phyloP scores from a whole-genome alignment of 331 rosid genomes.

The Malus hybrid region DNA sequence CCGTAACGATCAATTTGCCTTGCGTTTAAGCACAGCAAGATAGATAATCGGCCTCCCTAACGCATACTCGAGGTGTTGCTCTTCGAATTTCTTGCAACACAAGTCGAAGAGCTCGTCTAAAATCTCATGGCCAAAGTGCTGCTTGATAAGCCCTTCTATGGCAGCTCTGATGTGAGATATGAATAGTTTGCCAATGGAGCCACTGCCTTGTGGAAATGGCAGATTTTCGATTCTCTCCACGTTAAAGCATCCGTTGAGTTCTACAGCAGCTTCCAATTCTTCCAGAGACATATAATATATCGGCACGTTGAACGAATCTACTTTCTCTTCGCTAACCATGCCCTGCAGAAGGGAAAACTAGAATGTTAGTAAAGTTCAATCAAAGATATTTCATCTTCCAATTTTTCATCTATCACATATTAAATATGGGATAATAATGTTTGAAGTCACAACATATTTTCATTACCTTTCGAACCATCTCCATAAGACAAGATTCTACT shows the following conservation, averaged over 20 bases:
- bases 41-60: neutral
- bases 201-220: neutral
- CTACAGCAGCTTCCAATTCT: neutral
- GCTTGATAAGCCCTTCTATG: neutral
- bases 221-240: neutral
- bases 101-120: constrained; percentile 6
- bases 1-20: neutral
- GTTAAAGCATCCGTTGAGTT: constrained; percentile 10
- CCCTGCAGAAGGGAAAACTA: neutral
- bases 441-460: neutral
- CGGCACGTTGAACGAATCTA: neutral
- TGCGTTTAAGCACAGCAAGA: constrained; percentile 2
- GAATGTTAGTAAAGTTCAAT: neutral
- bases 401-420: too few relatives aligned
- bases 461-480: neutral
- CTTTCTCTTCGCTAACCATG: neutral
- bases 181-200: neutral
- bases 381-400: neutral
- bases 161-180: neutral
- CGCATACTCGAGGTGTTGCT: neutral
- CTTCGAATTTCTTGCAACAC: constrained; percentile 2
- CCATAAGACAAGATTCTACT: neutral
- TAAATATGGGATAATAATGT: neutral
- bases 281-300: neutral
- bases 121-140: constrained; percentile 9